Evolutionary conservation across 1,139 yeast species (phyloP).

Genomic region (Pichiaceae sp.): DNA sequence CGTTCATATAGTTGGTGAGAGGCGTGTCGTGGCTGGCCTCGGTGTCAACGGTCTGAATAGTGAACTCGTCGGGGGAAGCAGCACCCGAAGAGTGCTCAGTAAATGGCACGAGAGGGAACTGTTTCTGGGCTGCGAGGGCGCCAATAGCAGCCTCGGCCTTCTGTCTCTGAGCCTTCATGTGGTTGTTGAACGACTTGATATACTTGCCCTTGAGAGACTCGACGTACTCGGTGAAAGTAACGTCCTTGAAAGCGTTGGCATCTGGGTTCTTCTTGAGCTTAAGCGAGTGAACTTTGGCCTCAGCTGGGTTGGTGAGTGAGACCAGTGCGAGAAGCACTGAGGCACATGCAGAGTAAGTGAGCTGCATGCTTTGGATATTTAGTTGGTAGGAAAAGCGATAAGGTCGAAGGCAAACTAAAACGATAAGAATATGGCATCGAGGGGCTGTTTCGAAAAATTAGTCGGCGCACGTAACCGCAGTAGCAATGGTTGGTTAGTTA

Average conservation of each 20-base stretch:
- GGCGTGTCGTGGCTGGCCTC: slow-evolving; percentile 62
- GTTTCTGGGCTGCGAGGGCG: slow-evolving; percentile 6
- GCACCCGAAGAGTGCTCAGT: slow-evolving; percentile 16
- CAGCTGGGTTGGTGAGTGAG: slow-evolving; percentile 27
- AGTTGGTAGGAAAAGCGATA: background rate
- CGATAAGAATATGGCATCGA: too few relatives aligned
- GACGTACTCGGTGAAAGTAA: slow-evolving; percentile 55
- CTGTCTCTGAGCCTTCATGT: slow-evolving; percentile 5
- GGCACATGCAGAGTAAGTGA: slow-evolving; percentile 27
- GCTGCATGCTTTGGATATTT: slow-evolving; percentile 24
- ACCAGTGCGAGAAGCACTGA: slow-evolving; percentile 48
- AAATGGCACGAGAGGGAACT: slow-evolving; percentile 36
- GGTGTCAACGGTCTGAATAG: slow-evolving; percentile 11
- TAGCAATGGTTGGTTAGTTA: too few relatives aligned
- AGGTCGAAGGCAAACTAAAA: background rate
- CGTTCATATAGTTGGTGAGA: slow-evolving; percentile 84
- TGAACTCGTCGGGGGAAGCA: slow-evolving; percentile 13
- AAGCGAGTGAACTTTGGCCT: slow-evolving; percentile 58
- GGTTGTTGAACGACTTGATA: slow-evolving; percentile 42
- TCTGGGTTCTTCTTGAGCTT: slow-evolving; percentile 56
- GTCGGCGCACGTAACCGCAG: too few relatives aligned
- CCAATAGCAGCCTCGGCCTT: slow-evolving; percentile 1
- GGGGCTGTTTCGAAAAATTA: too few relatives aligned
- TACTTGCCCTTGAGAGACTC: slow-evolving; percentile 69
- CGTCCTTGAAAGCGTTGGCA: slow-evolving; percentile 54